Percentiles rank a stretch among this genome's conserved stretches.
Conservation (phyloP, 176 grass and related monocot species). For the Miscanthus lutarioriparius region DNA sequence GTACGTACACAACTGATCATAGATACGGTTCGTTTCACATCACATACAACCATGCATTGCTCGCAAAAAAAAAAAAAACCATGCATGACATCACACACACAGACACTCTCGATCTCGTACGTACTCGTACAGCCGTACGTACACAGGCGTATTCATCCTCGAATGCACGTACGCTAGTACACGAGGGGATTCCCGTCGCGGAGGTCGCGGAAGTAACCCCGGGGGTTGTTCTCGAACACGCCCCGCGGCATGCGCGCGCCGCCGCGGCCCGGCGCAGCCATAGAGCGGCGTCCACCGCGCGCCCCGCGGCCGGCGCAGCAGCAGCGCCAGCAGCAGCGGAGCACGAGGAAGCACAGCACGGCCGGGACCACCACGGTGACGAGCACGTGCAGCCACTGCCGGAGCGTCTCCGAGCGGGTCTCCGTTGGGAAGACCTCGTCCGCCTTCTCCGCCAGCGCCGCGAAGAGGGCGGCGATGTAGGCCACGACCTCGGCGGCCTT, state of each 20-base stretch:
- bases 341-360: constrained; percentile 1
- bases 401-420: constrained; percentile 30
- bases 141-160: neutral
- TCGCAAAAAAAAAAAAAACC: too few species aligned
- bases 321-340: constrained; percentile 11
- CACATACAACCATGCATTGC: too few species aligned
- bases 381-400: neutral
- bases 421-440: constrained; percentile 40
- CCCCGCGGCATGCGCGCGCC: constrained; percentile 29
- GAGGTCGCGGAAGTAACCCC: constrained; percentile 39
- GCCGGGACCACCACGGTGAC: constrained; percentile 16
- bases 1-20: too few species aligned
- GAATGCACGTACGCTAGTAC: neutral
- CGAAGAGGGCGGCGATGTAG: neutral
- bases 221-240: constrained; percentile 34
- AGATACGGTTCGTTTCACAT: too few species aligned
- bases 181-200: constrained; percentile 15
- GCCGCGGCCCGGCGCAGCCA: constrained; percentile 36
- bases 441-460: constrained; percentile 18
- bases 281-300: neutral
- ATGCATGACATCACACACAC: too few species aligned
- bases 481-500: constrained; percentile 8
- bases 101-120: neutral
- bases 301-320: neutral
- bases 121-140: neutral